Evolutionary conservation across 2,329 filamentous ascomycete genomes (phyloP).

Genomic region (Apiospora marii): DNA sequence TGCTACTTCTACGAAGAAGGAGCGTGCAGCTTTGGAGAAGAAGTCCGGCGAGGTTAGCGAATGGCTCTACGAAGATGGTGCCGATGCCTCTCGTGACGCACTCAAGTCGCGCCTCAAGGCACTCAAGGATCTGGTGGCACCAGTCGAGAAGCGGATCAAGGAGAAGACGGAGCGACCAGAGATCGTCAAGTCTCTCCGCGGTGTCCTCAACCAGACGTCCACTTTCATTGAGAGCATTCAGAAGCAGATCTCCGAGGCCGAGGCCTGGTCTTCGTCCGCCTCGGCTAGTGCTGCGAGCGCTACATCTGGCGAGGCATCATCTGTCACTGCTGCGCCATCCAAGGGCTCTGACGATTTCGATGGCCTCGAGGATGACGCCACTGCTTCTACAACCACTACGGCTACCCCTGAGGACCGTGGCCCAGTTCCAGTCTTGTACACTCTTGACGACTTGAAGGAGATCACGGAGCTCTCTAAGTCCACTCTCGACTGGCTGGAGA

Average conservation of each 20-base stretch:
- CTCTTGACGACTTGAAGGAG: conserved; percentile 72
- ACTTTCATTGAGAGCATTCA: conserved; percentile 76
- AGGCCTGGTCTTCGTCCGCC: conserved; percentile 64
- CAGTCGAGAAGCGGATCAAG: conserved; percentile 76
- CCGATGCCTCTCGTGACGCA: conserved; percentile 75
- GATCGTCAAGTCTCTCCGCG: conserved; percentile 71
- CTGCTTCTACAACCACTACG: conserved; percentile 47
- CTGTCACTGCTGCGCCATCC: conserved; percentile 55
- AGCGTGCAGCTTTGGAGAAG: conserved; percentile 72
- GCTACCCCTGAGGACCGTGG: conserved; percentile 58
- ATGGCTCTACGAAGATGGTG: conserved; percentile 90
- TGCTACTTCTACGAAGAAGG: conserved; percentile 71
- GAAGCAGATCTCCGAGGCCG: conserved; percentile 73
- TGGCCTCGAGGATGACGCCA: conserved; percentile 78
- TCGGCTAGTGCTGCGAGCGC: conserved; percentile 57
- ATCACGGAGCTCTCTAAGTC: conserved; percentile 69
- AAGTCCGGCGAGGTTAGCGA: conserved; percentile 77
- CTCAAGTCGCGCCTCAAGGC: conserved; percentile 79
- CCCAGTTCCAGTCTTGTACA: conserved; percentile 73
- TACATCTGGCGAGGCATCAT: conserved; percentile 47
- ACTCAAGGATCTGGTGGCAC: conserved; percentile 79
- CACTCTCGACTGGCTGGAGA: conserved; percentile 76
- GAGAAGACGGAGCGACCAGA: conserved; percentile 77
- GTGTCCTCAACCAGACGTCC: conserved; percentile 74
- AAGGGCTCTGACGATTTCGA: conserved; percentile 64